A percentile compares a stretch with the other conserved stretches of the same genome.
Evolutionary conservation across 2,329 filamentous ascomycete species (phyloP).

Genomic region (Alternaria postmessia): DNA sequence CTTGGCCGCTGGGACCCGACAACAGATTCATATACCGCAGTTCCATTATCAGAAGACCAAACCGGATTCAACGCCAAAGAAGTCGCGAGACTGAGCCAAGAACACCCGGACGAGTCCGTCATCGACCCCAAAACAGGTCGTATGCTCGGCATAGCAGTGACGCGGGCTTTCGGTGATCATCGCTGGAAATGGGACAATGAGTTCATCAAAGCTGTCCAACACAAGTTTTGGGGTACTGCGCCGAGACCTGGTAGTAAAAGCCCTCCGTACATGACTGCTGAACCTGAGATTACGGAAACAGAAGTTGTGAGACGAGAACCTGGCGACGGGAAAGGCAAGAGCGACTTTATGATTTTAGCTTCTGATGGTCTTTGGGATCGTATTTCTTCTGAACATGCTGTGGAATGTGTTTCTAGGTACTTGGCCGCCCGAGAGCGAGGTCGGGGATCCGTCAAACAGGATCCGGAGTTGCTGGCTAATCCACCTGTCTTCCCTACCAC

Average conservation of each 20-base stretch:
- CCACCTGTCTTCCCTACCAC: conserved; percentile 16
- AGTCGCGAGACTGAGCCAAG: conserved; percentile 60
- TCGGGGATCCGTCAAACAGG: conserved; percentile 22
- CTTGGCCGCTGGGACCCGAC: conserved; percentile 61
- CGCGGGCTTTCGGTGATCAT: conserved; percentile 73
- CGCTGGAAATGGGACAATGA: conserved; percentile 71
- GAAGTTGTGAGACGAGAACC: conserved; percentile 55
- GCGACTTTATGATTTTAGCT: conserved; percentile 70
- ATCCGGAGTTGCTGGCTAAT: conserved; percentile 23
- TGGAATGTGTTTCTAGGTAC: conserved; percentile 67
- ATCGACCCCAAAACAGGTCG: conserved; percentile 64
- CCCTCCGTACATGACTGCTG: conserved; percentile 73
- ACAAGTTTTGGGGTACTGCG: conserved; percentile 60
- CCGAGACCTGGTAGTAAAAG: conserved; percentile 58
- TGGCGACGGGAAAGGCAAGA: conserved; percentile 8
- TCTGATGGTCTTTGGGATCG: conserved; percentile 73
- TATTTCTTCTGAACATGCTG: conserved; percentile 65
- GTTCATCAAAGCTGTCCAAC: conserved; percentile 55
- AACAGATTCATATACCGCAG: conserved; percentile 58
- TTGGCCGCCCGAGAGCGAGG: conserved; percentile 50
- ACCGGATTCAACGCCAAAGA: conserved; percentile 70
- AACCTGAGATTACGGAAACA: conserved; percentile 69
- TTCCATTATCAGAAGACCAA: conserved; percentile 69
- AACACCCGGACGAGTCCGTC: conserved; percentile 70
- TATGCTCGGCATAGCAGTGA: conserved; percentile 68